Evolutionary conservation across 1,284 basidiomycete species (phyloP).

Genomic region (Melampsora americana): DNA sequence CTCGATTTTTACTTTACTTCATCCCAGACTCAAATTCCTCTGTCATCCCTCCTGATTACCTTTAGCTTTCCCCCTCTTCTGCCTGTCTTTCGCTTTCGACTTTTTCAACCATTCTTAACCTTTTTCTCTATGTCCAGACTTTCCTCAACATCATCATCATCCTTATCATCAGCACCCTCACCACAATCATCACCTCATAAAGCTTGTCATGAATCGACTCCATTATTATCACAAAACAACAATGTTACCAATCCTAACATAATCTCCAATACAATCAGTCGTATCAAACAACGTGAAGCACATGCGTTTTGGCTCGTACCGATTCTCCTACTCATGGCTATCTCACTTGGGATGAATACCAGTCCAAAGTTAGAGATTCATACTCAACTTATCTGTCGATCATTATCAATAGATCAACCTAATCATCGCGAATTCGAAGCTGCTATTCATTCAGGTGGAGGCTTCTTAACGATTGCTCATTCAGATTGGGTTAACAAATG

Average conservation of each 20-base stretch:
- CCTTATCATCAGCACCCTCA: not conserved
- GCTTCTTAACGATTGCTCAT: not conserved
- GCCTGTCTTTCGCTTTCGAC: not conserved
- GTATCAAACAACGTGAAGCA: not conserved
- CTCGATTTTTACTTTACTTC: no score
- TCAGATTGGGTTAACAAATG: not conserved
- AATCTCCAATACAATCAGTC: not conserved
- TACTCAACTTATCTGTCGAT: conserved; percentile 46
- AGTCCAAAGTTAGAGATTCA: conserved; percentile 48
- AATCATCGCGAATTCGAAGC: not conserved
- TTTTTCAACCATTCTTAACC: not conserved
- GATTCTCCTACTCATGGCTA: conserved; percentile 46
- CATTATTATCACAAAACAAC: not conserved
- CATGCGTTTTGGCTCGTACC: conserved; percentile 14
- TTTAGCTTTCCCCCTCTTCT: no score
- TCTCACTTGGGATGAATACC: conserved; percentile 46
- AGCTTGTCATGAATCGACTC: not conserved
- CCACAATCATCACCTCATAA: not conserved
- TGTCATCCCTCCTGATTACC: no score
- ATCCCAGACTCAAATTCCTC: no score
- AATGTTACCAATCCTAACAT: no score
- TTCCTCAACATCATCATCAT: not conserved
- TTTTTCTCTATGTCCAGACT: not conserved
- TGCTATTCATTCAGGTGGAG: conserved; percentile 30
- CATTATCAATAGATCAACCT: not conserved